A percentile compares a stretch with the other conserved stretches of the same genome.
These are phyloP conservation scores for Yarrowia deformans DNA, from an alignment of 805 yeast species.

Conservation along the genomic window DNA sequence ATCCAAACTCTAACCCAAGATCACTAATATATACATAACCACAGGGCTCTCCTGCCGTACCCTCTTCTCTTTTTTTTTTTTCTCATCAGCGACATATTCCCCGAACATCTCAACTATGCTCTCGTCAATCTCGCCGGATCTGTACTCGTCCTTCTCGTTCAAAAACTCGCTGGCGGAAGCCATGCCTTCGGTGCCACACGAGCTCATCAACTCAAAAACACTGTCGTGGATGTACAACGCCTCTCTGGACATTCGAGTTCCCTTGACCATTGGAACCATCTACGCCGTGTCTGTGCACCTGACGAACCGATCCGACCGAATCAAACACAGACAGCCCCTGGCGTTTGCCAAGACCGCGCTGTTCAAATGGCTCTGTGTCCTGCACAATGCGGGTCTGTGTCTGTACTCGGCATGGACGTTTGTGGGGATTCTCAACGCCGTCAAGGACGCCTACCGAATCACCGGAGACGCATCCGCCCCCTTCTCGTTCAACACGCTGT, in stretches of 20 bases:
- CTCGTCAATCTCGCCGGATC: slow-evolving; percentile 26
- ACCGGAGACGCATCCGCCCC: slow-evolving; percentile 75
- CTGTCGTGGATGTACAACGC: slow-evolving; percentile 43
- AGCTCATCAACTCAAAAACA: slow-evolving; percentile 23
- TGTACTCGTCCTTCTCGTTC: slow-evolving; percentile 32
- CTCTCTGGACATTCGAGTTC: slow-evolving; percentile 59
- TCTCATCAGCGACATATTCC: not conserved
- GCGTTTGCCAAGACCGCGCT: slow-evolving; percentile 54
- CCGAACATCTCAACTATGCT: slow-evolving; percentile 8
- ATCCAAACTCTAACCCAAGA: not conserved
- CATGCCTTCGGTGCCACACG: slow-evolving; percentile 26
- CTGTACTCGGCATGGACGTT: slow-evolving; percentile 76
- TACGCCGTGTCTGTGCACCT: slow-evolving; percentile 67
- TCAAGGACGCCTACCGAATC: slow-evolving; percentile 51
- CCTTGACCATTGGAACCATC: slow-evolving; percentile 62
- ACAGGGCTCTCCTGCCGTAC: not conserved
- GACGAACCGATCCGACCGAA: slow-evolving; percentile 57
- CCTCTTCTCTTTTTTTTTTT: not conserved
- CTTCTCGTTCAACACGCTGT: slow-evolving; percentile 84
- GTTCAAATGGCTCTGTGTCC: slow-evolving; percentile 63
- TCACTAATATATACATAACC: not conserved
- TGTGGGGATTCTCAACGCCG: slow-evolving; percentile 65
- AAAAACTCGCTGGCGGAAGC: slow-evolving; percentile 39
- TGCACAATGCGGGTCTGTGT: slow-evolving; percentile 69
- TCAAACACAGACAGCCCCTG: slow-evolving; percentile 56